A percentile compares a stretch with the other conserved stretches of the same genome.
Conservation (phyloP, 495 filamentous ascomycete genomes). For the Penicillium paradoxum region DNA sequence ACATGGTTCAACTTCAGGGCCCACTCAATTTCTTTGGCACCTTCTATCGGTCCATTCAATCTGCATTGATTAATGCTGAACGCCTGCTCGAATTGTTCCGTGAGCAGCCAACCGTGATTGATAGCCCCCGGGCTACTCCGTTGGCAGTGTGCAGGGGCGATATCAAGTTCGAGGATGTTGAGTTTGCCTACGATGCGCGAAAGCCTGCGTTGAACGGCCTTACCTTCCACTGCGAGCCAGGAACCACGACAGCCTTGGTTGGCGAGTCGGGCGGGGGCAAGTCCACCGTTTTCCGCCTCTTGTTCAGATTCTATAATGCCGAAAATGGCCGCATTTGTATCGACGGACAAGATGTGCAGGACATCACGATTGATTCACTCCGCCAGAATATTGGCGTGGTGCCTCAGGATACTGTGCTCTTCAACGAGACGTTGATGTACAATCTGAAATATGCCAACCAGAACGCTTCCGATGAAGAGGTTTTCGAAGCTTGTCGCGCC, state of each 20-base stretch:
- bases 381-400: conserved; percentile 89
- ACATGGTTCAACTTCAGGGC: conserved; percentile 87
- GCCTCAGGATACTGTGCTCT: conserved; percentile 91
- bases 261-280: conserved; percentile 96
- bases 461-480: conserved; percentile 75
- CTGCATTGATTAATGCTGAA: conserved; percentile 94
- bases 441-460: conserved; percentile 94
- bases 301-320: conserved; percentile 93
- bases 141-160: conserved; percentile 68
- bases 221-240: conserved; percentile 75
- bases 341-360: conserved; percentile 78
- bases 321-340: conserved; percentile 71
- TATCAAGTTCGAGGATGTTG: conserved; percentile 78
- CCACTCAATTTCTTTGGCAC: conserved; percentile 98
- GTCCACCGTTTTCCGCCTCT: conserved; percentile 90
- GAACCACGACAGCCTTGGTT: conserved; percentile 91
- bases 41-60: conserved; percentile 94
- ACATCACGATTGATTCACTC: conserved; percentile 89
- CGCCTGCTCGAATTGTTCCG: conserved; percentile 93
- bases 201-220: conserved; percentile 81
- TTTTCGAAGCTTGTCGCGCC: conserved; percentile 82
- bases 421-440: conserved; percentile 97
- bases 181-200: conserved; percentile 84
- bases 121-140: conserved; percentile 50
- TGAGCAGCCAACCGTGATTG: conserved; percentile 84